Evolutionary conservation across 768 basidiomycete genomes (phyloP), one percentile per base, ranked within the genome.

Genomic region (Asterophora parasitica): DNA sequence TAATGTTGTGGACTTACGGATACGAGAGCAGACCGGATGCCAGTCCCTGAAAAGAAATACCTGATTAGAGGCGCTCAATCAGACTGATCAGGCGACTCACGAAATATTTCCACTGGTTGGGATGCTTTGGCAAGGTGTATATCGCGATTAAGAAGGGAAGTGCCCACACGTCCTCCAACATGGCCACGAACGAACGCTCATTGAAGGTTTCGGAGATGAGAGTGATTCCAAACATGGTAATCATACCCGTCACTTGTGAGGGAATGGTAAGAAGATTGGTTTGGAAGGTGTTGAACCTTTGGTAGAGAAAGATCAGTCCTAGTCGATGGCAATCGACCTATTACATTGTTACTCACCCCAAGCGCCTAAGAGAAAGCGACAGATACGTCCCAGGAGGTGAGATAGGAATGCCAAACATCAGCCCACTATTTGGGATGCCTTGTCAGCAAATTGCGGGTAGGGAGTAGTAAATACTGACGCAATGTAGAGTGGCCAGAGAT

Each of bases 401-500:
- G 34, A 65, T 60, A 10, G 81, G 75, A 49, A 81, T 75, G 16
- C 73, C 70, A 45, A 79, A 82, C 64, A 76, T 65, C 1, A 82
- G 60, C 1, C 79, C 77, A 7, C 77, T 78, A 48, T 4, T 35
- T 38, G 34, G 23, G 23, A 30, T 12, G 42, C n/a, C n/a, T 13
- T 26, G 26, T 40, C 23, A 40, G 9, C 9, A 13, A 31, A 31
- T 12, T 31, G 30, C 30, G 8, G 12, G 30, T 10, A 9, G 12
- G 30, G 8, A 27, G 15, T n/a, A 12, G 28, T 41, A 28, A 17
- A n/a, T 9, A 60, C 64, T 42, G 46, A 75, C 72, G 81, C 61
- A 23, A 81, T 68, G 58, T 86, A 85, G 16, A 85, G 40, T 0
- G 83, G 83, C 82, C 82, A 85, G 8, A 84, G 61, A 55, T 83